Conservation (phyloP, 2,329 filamentous ascomycete genomes). For the Alternaria brassicicola region DNA sequence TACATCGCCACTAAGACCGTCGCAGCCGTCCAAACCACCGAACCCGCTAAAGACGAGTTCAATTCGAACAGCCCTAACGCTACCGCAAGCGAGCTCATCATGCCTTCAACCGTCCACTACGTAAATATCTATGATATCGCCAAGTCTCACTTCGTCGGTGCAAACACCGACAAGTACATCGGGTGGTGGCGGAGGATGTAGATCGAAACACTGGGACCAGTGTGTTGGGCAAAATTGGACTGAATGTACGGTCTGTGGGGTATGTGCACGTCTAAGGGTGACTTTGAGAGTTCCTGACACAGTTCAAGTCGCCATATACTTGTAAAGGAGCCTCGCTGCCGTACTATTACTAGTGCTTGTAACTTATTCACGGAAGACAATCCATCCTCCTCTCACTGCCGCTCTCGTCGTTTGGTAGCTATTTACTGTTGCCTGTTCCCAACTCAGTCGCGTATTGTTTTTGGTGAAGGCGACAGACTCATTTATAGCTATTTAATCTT, state of each 20-base stretch:
- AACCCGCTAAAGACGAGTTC: conserved; percentile 1
- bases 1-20: not conserved
- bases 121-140: not conserved
- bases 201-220: conserved; percentile 39
- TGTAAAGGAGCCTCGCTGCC: conserved; percentile 39
- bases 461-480: too few species aligned
- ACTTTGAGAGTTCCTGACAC: not conserved
- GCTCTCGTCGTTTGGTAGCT: too few species aligned
- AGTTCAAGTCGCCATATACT: conserved; percentile 30
- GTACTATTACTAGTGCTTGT: conserved; percentile 40
- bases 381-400: too few species aligned
- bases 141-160: conserved; percentile 1
- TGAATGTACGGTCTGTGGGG: conserved; percentile 38
- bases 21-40: conserved; percentile 5
- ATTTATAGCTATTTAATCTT: too few species aligned
- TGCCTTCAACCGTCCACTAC: not conserved
- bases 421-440: too few species aligned
- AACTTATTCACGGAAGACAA: not conserved
- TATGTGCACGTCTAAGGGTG: conserved; percentile 11
- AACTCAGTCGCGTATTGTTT: too few species aligned
- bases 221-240: conserved; percentile 41
- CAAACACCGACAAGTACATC: conserved; percentile 31
- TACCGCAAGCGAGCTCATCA: not conserved
- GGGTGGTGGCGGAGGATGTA: conserved; percentile 26
- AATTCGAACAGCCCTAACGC: conserved; percentile 4